Evolutionary conservation across 106 monocot species (phyloP), one percentile per base, ranked within the genome.

Genomic region (Acorus calamus): DNA sequence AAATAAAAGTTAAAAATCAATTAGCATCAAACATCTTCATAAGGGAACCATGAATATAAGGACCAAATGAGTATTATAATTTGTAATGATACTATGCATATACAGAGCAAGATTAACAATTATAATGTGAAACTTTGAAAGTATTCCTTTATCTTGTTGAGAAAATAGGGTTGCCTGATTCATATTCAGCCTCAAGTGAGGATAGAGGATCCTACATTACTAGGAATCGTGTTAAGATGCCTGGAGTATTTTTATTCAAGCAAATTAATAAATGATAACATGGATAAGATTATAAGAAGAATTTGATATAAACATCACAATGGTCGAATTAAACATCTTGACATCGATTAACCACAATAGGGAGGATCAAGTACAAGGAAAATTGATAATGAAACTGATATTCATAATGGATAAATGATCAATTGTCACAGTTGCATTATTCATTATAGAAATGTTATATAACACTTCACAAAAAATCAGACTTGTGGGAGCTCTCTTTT

Each of bases 71-170:
- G 46, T 5, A 43, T 13, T 9, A 4, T 14, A 46, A 50, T 50
- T 28, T 8, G n/a, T n/a, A 56, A 2, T 43, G 3, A 44, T 6
- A 60, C 41, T 3, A 51, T 56, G 9, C 5, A 48, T 46, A 4
- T 13, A 28, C 6, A 28, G 46, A 66, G 41, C 41, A 58, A 8
- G 8, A 59, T 28, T 53, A 49, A 44, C n/a, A n/a, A n/a, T n/a
- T n/a, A n/a, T n/a, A n/a, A n/a, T n/a, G n/a, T n/a, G n/a, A n/a
- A n/a, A n/a, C n/a, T 47, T 3, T 56, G 54, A 7, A 53, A 43
- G 4, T 11, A 49, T 65, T 14, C 98, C 98, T 92, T 86, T 63
- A 99, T 92, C 75, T 92, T 99, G 56, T 99, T 88, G 66, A 71
- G 82, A 99, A 74, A 57, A 92, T 88, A 50, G 83, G 77, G 57